Percentiles rank a stretch among this genome's conserved stretches.
Conservation (phyloP, 2,329 filamentous ascomycete genomes). For the Fusarium scirpi region DNA sequence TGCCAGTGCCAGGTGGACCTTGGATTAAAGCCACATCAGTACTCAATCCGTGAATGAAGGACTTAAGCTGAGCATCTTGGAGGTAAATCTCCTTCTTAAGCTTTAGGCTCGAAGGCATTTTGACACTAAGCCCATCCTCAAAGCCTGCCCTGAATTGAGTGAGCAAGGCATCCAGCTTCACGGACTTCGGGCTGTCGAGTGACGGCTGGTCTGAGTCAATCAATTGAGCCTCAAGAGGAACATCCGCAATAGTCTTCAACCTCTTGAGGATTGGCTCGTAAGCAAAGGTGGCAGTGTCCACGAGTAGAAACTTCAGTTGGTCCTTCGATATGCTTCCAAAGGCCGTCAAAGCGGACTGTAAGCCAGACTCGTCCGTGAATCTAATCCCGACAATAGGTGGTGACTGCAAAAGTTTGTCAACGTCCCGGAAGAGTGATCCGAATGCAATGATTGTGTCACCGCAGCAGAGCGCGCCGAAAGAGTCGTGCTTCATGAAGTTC, state of each 20-base stretch:
- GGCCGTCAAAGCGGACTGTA: slow-evolving; percentile 61
- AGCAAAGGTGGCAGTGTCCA: slow-evolving; percentile 75
- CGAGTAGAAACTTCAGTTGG: slow-evolving; percentile 63
- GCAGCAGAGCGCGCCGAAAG: slow-evolving; percentile 71
- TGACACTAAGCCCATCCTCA: background rate
- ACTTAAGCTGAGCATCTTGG: slow-evolving; percentile 62
- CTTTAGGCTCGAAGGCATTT: slow-evolving; percentile 23
- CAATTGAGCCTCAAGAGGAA: slow-evolving; percentile 68
- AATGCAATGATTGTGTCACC: slow-evolving; percentile 68
- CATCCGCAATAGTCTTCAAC: slow-evolving; percentile 65
- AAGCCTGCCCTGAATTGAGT: background rate
- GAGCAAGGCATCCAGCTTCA: slow-evolving; percentile 10
- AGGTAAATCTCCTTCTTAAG: slow-evolving; percentile 46
- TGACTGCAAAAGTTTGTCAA: slow-evolving; percentile 55
- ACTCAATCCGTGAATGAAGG: slow-evolving; percentile 66
- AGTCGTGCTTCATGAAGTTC: slow-evolving; percentile 67
- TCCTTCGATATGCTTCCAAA: slow-evolving; percentile 50
- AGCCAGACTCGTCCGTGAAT: slow-evolving; percentile 59
- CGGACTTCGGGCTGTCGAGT: slow-evolving; percentile 15
- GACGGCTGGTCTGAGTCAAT: slow-evolving; percentile 50
- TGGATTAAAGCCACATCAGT: slow-evolving; percentile 72
- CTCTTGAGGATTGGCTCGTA: slow-evolving; percentile 74
- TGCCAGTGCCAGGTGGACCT: slow-evolving; percentile 81
- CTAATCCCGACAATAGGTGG: slow-evolving; percentile 64
- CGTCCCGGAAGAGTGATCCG: slow-evolving; percentile 66